phyloP scores from a whole-genome alignment of 2,329 filamentous ascomycete species.

The Botrytis byssoidea region DNA sequence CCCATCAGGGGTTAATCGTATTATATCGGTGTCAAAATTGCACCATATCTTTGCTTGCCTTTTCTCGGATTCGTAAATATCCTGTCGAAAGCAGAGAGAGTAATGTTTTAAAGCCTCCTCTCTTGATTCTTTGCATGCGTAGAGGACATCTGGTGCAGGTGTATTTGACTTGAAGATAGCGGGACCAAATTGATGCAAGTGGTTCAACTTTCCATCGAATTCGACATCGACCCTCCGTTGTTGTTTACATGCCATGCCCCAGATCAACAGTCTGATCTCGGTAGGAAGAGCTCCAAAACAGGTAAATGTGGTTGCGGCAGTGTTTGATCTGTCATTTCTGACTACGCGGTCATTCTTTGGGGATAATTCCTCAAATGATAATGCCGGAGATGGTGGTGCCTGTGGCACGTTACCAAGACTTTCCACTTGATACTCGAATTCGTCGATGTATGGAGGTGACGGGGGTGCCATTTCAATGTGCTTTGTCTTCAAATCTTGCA shows the following conservation, averaged over 20 bases:
- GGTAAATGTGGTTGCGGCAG: conserved; percentile 1
- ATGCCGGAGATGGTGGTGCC: conserved; percentile 6
- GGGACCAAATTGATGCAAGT: neutral
- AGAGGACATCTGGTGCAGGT: conserved; percentile 6
- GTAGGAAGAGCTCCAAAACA: conserved; percentile 3
- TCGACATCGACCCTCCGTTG: conserved; percentile 8
- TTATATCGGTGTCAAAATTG: conserved; percentile 7
- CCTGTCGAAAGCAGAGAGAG: conserved; percentile 2
- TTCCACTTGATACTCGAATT: conserved; percentile 19
- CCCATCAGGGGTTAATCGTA: neutral
- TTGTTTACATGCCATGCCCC: conserved; percentile 8
- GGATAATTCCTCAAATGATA: conserved; percentile 14
- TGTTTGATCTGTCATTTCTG: neutral
- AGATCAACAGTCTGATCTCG: conserved; percentile 14
- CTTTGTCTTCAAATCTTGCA: neutral
- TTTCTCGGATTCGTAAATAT: neutral
- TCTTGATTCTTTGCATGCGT: conserved; percentile 10
- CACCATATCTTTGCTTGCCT: neutral
- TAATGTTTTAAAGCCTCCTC: conserved; percentile 12
- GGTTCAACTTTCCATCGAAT: neutral
- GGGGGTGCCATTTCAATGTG: neutral
- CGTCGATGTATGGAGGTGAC: conserved; percentile 11
- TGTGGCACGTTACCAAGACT: neutral
- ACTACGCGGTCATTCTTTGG: neutral
- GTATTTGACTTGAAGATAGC: neutral